Base-by-base conservation (phyloP, 1,139 yeast species). In the Candida gigantensis region DNA sequence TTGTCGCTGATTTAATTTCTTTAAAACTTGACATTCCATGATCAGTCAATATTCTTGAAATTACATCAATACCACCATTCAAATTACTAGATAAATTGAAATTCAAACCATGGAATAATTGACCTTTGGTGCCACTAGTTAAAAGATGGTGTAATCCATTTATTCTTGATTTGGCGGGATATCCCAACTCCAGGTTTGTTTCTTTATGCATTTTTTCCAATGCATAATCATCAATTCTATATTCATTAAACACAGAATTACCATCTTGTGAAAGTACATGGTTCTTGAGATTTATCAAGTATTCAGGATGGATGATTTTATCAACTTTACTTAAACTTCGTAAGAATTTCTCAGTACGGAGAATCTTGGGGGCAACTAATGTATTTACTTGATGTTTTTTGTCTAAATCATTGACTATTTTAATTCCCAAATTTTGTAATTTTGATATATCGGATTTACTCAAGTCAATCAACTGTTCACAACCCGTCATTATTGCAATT, bases 261-360 rank as follows among this genome's bases (percentile, higher is more conserved):
- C 23, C 28, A 11, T 42, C 36, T 14, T 37, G 44, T 9, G 1
- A n/a, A 8, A 13, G n/a, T 12, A 33, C 27, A 28, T 39, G 37
- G 8, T 64, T 36, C 41, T 77, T 46, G 0, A 77, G 63, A 30
- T 73, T 77, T 10, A 54, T 51, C 15, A 77, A 46, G 41, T 67
- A 76, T n/a, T 55, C 51, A 0, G 81, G 81, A 39, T 74, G 77
- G 2, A 77, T 46, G 12, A 82, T 69, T 18, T 57, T 51, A 10
- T 51, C 44, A 2, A 62, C 72, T 37, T 53, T 57, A 40, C 68
- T 56, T 37, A 71, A 53, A 40, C 74, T 60, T 23, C 65, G 57
- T 40, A 92, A 68, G 52, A 90, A 90, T 59, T 92, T 92, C 42
- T 85, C 95, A 0, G 97, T 92, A 46, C 97, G 73, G 49, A 84